Base-by-base conservation (phyloP, 768 basidiomycete genomes). In the Paxillus rubicundulus region DNA sequence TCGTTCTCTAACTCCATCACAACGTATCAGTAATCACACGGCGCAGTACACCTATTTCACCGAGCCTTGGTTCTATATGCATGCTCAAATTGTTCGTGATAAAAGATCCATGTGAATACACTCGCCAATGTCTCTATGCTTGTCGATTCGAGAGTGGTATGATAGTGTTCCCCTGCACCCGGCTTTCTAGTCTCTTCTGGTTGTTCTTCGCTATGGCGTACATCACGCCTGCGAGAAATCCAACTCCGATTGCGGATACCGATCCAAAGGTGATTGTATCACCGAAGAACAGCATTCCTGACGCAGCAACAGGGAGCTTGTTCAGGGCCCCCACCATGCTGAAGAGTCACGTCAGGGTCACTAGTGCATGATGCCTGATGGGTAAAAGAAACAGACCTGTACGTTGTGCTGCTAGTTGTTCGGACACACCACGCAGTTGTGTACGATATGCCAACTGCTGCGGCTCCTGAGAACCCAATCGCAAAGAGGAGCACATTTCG, bases 351-450 rank as follows among this genome's bases (percentile, higher is more conserved):
- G 2, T 69, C 18, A 59, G 39, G n/a, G n/a, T n/a, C n/a, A n/a
- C n/a, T n/a, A n/a, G 56, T 50, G 33, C 32, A 38, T 17, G 24
- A 34, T 30, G 43, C 24, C 28, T 5, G 37, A 16, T 37, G 16
- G 39, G 27, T 38, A 43, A 7, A 13, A 48, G 20, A 39, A 20
- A 60, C 78, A 45, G 53, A 89, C 87, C 92, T 95, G 74, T 98
- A 99, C n/a, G 97, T 99, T 41, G 97, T 98, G 56, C 95, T 98
- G 58, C 89, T 92, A 27, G 96, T 98, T 18, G 87, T 87, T 44
- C 97, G 86, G 30, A 99, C 84, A 67, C 97, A 98, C 97, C 97
- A 99, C 9, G 97, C 96, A 8, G 97, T 99, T 8, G 94, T 93
- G 68, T 94, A 99, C 12, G 94, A 98, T 62, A 99, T 99, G 42